A percentile compares a stretch with the other conserved stretches of the same genome.
phyloP scores from a whole-genome alignment of 192 early-diverging fungal species.

The Spizellomyces punctatus region DNA sequence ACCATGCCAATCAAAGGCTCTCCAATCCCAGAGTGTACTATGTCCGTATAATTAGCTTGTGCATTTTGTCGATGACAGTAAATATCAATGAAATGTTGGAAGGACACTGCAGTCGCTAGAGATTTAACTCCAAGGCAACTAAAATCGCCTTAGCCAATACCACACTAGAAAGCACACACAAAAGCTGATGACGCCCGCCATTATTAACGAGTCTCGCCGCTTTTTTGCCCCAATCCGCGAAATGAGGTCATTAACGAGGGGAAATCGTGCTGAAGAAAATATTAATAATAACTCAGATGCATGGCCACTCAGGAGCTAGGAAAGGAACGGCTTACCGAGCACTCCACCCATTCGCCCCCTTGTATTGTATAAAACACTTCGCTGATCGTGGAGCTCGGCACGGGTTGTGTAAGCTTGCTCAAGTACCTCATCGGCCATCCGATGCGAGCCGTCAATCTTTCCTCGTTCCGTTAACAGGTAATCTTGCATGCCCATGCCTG shows the following conservation, averaged over 20 bases:
- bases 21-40: not conserved
- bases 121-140: not conserved
- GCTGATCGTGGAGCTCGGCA: conserved; percentile 66
- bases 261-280: conserved; percentile 51
- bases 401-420: conserved; percentile 78
- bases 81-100: not conserved
- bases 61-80: not conserved
- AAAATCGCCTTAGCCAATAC: conserved; percentile 25
- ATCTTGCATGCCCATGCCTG: conserved; percentile 49
- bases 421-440: conserved; percentile 74
- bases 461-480: conserved; percentile 71
- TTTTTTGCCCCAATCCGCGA: conserved; percentile 67
- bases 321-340: conserved; percentile 44
- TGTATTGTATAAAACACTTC: conserved; percentile 55
- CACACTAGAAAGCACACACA: conserved; percentile 44
- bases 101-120: too few relatives aligned
- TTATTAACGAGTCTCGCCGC: conserved; percentile 71
- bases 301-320: not conserved
- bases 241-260: conserved; percentile 71
- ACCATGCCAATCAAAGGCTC: not conserved
- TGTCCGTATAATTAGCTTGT: not conserved
- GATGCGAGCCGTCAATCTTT: conserved; percentile 71
- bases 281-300: not conserved
- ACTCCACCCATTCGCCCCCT: conserved; percentile 58
- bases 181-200: conserved; percentile 64